Evolutionary conservation across 2,329 filamentous ascomycete genomes (phyloP).

Genomic region (Penicillium sp.): DNA sequence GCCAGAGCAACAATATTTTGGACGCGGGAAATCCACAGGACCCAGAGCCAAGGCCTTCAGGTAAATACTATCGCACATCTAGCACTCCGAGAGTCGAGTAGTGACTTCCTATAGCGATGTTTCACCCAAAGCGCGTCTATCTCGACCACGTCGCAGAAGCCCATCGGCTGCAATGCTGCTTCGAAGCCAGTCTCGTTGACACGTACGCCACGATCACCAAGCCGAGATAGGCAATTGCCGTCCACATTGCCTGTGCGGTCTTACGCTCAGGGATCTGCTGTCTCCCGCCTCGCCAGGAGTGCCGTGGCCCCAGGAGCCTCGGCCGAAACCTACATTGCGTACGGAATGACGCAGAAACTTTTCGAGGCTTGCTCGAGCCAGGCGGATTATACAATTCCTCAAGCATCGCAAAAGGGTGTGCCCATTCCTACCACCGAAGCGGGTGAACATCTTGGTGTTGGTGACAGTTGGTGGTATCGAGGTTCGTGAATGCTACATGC

Average conservation of each 20-base stretch:
- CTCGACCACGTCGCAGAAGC: slow-evolving; percentile 4
- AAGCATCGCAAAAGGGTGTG: slow-evolving; percentile 60
- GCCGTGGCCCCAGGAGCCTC: slow-evolving; percentile 37
- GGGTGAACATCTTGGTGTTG: slow-evolving; percentile 76
- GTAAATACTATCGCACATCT: slow-evolving; percentile 10
- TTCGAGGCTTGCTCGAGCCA: slow-evolving; percentile 69
- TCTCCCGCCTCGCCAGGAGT: slow-evolving; percentile 27
- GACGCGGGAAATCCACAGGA: slow-evolving; percentile 17
- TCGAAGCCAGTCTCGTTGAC: background rate
- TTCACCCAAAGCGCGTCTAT: slow-evolving; percentile 9
- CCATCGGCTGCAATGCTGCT: background rate
- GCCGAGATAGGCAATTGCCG: slow-evolving; percentile 19
- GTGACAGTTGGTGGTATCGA: slow-evolving; percentile 74
- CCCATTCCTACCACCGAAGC: slow-evolving; percentile 66
- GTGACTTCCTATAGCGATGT: slow-evolving; percentile 9
- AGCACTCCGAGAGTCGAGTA: background rate
- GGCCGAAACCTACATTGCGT: slow-evolving; percentile 69
- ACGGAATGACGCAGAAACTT: slow-evolving; percentile 71
- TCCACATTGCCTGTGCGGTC: slow-evolving; percentile 5
- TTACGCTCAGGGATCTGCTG: slow-evolving; percentile 18
- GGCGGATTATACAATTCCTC: slow-evolving; percentile 71
- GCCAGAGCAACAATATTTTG: slow-evolving; percentile 18
- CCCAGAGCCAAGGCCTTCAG: slow-evolving; percentile 16
- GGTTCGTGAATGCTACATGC: slow-evolving; percentile 47
- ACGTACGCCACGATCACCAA: background rate